These are phyloP conservation scores for Beauveria brongniartii DNA, from an alignment of 2,329 filamentous ascomycete genomes.

Conservation along the genomic window DNA sequence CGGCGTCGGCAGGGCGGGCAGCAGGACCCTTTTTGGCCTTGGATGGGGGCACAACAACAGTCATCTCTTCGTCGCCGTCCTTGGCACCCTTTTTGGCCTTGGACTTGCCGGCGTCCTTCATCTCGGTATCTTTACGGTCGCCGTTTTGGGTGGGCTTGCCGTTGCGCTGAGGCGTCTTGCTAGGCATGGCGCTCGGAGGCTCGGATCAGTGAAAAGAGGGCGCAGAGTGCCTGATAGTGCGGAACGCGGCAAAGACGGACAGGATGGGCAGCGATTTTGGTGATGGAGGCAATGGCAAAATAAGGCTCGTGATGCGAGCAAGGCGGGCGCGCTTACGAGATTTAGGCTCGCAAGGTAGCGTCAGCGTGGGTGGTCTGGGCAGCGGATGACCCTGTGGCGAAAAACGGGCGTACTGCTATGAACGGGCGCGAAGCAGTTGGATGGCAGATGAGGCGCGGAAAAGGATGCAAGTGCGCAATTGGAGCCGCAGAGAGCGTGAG, in stretches of 20 bases:
- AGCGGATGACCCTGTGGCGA: not conserved
- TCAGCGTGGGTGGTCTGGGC: constrained; percentile 1
- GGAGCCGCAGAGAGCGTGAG: constrained; percentile 11
- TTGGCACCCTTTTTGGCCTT: constrained; percentile 57
- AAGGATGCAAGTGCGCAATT: not conserved
- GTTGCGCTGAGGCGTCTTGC: constrained; percentile 66
- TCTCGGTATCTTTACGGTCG: constrained; percentile 58
- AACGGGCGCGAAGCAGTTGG: not conserved
- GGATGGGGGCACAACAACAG: constrained; percentile 67
- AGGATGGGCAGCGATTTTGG: not conserved
- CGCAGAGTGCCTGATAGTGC: not conserved
- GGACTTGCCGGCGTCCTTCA: constrained; percentile 60
- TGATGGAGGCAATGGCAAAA: constrained; percentile 11
- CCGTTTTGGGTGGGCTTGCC: constrained; percentile 64
- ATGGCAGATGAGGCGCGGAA: not conserved
- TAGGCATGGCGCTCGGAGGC: constrained; percentile 46
- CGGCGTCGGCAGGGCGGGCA: constrained; percentile 49
- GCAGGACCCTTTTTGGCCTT: constrained; percentile 55
- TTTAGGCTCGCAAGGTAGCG: constrained; percentile 9
- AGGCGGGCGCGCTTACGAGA: constrained; percentile 9
- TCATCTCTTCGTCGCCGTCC: constrained; percentile 73
- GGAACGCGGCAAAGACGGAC: not conserved
- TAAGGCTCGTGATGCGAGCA: constrained; percentile 9
- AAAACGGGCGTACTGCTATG: not conserved
- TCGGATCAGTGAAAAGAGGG: not conserved